Percentiles rank a stretch among this genome's conserved stretches.
Evolutionary conservation across 2,329 filamentous ascomycete species (phyloP).

Genomic region (Trichothecium roseum): DNA sequence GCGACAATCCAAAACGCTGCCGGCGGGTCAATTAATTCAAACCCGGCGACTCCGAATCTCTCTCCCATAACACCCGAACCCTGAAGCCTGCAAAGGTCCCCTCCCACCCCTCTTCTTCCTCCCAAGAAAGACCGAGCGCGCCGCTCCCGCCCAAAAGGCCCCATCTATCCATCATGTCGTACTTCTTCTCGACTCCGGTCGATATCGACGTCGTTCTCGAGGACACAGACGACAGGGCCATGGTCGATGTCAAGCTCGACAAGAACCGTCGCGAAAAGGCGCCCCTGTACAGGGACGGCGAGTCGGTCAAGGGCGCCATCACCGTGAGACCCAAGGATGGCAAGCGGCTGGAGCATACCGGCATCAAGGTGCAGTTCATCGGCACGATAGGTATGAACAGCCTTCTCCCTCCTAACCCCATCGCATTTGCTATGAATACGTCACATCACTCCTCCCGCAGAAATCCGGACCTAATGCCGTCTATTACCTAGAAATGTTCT

Average conservation of each 20-base stretch:
- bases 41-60: background rate
- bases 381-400: slow-evolving; percentile 73
- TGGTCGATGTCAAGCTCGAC: slow-evolving; percentile 96
- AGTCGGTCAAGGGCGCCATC: slow-evolving; percentile 93
- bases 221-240: slow-evolving; percentile 84
- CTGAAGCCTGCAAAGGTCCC: too few relatives aligned
- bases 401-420: slow-evolving; percentile 4
- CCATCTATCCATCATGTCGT: slow-evolving; percentile 58
- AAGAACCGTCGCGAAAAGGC: slow-evolving; percentile 97
- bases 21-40: background rate
- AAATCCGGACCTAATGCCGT: background rate
- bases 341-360: slow-evolving; percentile 93
- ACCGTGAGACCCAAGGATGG: slow-evolving; percentile 96
- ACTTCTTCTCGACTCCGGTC: slow-evolving; percentile 95
- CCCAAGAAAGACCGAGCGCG: background rate
- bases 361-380: slow-evolving; percentile 99
- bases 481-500: slow-evolving; percentile 83
- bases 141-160: background rate
- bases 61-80: slow-evolving; percentile 3
- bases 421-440: slow-evolving; percentile 1
- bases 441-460: background rate
- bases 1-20: background rate
- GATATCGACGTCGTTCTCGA: slow-evolving; percentile 98
- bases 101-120: slow-evolving; percentile 3
- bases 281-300: slow-evolving; percentile 93